Evolutionary conservation across 2,329 filamentous ascomycete species (phyloP).

Genomic region (Metarhizium rileyi): DNA sequence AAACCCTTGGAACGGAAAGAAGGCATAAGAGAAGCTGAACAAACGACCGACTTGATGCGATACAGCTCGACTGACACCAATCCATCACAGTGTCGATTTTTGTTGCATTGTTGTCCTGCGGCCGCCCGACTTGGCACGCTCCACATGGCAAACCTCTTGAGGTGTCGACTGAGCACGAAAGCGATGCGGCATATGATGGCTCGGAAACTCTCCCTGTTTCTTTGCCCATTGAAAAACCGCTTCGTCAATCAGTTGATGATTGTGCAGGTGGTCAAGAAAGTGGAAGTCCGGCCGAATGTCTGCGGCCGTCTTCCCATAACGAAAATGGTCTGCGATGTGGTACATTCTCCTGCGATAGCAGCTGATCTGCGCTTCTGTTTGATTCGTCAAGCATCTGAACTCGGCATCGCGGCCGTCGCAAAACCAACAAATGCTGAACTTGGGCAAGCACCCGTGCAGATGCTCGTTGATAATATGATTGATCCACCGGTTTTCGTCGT

Average conservation of each 20-base stretch:
- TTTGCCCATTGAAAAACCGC: constrained; percentile 13
- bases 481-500: constrained; percentile 34
- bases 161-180: neutral
- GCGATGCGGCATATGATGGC: neutral
- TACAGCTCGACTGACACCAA: neutral
- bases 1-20: neutral
- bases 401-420: constrained; percentile 31
- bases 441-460: constrained; percentile 24
- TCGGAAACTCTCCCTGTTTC: constrained; percentile 21
- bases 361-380: constrained; percentile 5
- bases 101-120: neutral
- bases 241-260: constrained; percentile 17
- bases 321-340: constrained; percentile 39
- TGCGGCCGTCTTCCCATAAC: constrained; percentile 11
- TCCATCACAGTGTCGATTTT: neutral
- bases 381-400: constrained; percentile 18
- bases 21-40: neutral
- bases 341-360: constrained; percentile 33
- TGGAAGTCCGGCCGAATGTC: constrained; percentile 30
- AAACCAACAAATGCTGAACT: constrained; percentile 36
- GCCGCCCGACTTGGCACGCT: neutral
- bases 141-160: neutral
- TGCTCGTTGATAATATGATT: constrained; percentile 33
- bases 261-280: constrained; percentile 28
- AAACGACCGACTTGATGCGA: neutral